Conservation (phyloP, 1,139 yeast genomes). For the Saccharomycopsis crataegensis region DNA sequence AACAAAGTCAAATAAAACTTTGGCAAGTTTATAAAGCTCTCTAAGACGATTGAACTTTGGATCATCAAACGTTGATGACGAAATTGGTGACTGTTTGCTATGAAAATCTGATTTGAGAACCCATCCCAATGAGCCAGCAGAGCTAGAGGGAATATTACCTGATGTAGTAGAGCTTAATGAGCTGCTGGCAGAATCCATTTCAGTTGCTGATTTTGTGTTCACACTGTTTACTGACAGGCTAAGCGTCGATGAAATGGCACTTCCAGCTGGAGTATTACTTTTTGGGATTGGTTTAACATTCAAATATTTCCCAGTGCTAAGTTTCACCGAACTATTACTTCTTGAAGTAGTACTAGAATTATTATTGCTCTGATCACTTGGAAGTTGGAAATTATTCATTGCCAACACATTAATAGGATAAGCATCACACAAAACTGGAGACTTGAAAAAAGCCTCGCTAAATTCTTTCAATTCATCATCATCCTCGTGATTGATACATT, state of each 20-base stretch:
- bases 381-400: constrained; percentile 65
- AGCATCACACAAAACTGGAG: constrained; percentile 60
- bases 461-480: constrained; percentile 35
- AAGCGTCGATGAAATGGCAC: not conserved
- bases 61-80: constrained; percentile 66
- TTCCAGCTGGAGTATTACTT: not conserved
- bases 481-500: constrained; percentile 29
- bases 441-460: constrained; percentile 44
- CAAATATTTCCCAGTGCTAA: not conserved
- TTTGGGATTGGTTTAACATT: no score
- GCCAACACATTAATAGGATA: constrained; percentile 77
- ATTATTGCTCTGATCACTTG: constrained; percentile 25
- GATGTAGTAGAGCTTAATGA: not conserved
- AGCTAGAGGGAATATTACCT: constrained; percentile 26
- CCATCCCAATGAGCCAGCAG: constrained; percentile 74
- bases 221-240: not conserved
- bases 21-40: constrained; percentile 82
- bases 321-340: not conserved
- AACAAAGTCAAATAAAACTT: constrained; percentile 90
- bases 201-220: not conserved
- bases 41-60: constrained; percentile 74
- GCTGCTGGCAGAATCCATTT: not conserved
- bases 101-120: constrained; percentile 46
- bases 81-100: constrained; percentile 25
- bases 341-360: constrained; percentile 1